phyloP scores from a whole-genome alignment of 1,284 basidiomycete genomes.

The Pascua sp. region DNA sequence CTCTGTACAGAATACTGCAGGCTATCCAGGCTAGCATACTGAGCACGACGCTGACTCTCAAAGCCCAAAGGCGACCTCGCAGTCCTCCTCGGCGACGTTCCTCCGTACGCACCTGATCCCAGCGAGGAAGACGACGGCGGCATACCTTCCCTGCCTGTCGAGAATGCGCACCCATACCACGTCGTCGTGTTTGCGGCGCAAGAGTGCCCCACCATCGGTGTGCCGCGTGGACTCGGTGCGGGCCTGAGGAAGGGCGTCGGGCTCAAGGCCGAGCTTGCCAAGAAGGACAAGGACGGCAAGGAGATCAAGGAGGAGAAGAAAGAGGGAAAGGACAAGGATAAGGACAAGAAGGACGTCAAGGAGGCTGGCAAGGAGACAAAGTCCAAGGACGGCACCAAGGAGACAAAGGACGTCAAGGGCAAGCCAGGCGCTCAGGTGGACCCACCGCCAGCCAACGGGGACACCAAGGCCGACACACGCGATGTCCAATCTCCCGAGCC shows the following conservation, averaged over 20 bases:
- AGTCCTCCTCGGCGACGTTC: slow-evolving; percentile 51
- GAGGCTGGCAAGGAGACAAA: slow-evolving; percentile 26
- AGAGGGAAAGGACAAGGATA: slow-evolving; percentile 21
- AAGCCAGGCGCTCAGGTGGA: not conserved
- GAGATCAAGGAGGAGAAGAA: slow-evolving; percentile 10
- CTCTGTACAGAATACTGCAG: no score
- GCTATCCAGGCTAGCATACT: not conserved
- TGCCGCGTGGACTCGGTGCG: slow-evolving; percentile 47
- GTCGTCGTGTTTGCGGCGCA: slow-evolving; percentile 54
- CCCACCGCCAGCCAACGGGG: no score
- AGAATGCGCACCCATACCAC: slow-evolving; percentile 53
- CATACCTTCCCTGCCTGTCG: slow-evolving; percentile 32
- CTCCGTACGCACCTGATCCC: slow-evolving; percentile 42
- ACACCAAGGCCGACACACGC: no score
- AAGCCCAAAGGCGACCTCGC: slow-evolving; percentile 53
- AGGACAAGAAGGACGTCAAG: slow-evolving; percentile 5
- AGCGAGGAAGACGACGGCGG: slow-evolving; percentile 9
- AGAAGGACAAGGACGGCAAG: slow-evolving; percentile 32
- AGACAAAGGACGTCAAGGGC: not conserved
- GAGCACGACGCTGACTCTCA: slow-evolving; percentile 1
- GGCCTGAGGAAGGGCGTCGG: slow-evolving; percentile 47
- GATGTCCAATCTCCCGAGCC: no score
- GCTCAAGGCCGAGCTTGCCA: slow-evolving; percentile 24
- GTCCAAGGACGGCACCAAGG: slow-evolving; percentile 17
- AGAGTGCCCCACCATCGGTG: slow-evolving; percentile 49